Evolutionary conservation across 2,329 filamentous ascomycete species (phyloP).

Genomic region (Ophiostoma ulmi): DNA sequence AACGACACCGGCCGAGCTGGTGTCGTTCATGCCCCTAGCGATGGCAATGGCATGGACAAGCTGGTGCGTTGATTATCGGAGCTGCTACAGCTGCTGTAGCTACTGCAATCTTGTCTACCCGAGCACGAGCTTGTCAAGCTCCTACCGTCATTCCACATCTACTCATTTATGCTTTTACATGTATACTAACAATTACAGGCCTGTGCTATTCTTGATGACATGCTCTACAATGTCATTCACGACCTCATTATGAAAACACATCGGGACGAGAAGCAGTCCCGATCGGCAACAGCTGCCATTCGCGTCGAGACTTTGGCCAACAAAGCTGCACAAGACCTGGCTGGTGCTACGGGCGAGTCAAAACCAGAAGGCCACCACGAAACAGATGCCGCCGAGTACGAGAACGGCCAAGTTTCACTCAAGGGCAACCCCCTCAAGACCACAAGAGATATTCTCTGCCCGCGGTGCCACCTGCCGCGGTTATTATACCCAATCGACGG

Average conservation of each 20-base stretch:
- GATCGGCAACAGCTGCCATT: constrained; percentile 60
- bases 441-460: constrained; percentile 66
- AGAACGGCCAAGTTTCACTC: constrained; percentile 62
- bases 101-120: background rate
- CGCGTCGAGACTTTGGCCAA: constrained; percentile 57
- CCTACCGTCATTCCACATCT: background rate
- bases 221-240: constrained; percentile 71
- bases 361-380: constrained; percentile 55
- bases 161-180: background rate
- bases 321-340: constrained; percentile 43
- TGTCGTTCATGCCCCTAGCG: constrained; percentile 50
- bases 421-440: constrained; percentile 69
- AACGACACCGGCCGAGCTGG: constrained; percentile 50
- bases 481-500: constrained; percentile 68
- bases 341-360: constrained; percentile 49
- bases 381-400: constrained; percentile 64
- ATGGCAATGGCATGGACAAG: constrained; percentile 51
- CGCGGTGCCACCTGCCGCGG: constrained; percentile 68
- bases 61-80: constrained; percentile 45
- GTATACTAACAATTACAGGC: constrained; percentile 36
- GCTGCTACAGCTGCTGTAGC: background rate
- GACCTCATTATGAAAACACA: constrained; percentile 70
- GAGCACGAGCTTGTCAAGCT: background rate
- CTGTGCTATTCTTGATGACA: constrained; percentile 65
- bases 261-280: constrained; percentile 71